These are phyloP conservation scores for Fusarium praegraminearum DNA, from an alignment of 2,329 filamentous ascomycete species.

Conservation along the genomic window DNA sequence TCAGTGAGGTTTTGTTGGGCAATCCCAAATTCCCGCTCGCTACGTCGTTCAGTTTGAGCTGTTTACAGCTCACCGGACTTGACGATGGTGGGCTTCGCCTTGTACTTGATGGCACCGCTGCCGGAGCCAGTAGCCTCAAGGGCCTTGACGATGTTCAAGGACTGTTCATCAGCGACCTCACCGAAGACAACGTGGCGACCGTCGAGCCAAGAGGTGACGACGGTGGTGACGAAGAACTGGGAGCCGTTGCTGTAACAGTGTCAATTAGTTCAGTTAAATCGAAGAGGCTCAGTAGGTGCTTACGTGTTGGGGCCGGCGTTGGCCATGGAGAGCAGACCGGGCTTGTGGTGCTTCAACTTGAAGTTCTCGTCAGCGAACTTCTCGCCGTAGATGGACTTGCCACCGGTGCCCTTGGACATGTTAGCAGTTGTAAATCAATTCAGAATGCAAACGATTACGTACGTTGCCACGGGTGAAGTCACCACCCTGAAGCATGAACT, in stretches of 20 bases:
- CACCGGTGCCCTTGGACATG: slow-evolving; percentile 79
- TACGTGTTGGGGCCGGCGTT: slow-evolving; percentile 95
- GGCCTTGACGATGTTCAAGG: slow-evolving; percentile 67
- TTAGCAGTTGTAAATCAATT: slow-evolving; percentile 33
- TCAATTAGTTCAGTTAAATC: neutral
- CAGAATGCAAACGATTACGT: slow-evolving; percentile 54
- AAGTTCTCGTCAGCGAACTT: slow-evolving; percentile 98
- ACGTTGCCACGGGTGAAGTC: slow-evolving; percentile 95
- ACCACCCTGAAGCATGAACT: slow-evolving; percentile 97
- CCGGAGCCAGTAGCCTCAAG: slow-evolving; percentile 70
- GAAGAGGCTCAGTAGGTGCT: slow-evolving; percentile 44
- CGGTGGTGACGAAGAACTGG: slow-evolving; percentile 98
- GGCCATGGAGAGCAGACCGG: slow-evolving; percentile 91
- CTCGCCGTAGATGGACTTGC: slow-evolving; percentile 94
- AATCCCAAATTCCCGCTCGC: slow-evolving; percentile 31
- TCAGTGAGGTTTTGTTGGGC: slow-evolving; percentile 39
- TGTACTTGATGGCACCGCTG: slow-evolving; percentile 68
- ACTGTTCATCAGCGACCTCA: slow-evolving; percentile 69
- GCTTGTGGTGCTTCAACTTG: slow-evolving; percentile 75
- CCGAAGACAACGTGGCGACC: slow-evolving; percentile 89
- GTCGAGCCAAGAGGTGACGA: slow-evolving; percentile 87
- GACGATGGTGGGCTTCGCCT: slow-evolving; percentile 70
- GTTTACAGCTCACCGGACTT: slow-evolving; percentile 63
- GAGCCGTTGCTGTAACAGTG: slow-evolving; percentile 83
- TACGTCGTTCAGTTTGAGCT: slow-evolving; percentile 13